phyloP scores from a whole-genome alignment of 768 basidiomycete species.

The Rhizopogon salebrosus region DNA sequence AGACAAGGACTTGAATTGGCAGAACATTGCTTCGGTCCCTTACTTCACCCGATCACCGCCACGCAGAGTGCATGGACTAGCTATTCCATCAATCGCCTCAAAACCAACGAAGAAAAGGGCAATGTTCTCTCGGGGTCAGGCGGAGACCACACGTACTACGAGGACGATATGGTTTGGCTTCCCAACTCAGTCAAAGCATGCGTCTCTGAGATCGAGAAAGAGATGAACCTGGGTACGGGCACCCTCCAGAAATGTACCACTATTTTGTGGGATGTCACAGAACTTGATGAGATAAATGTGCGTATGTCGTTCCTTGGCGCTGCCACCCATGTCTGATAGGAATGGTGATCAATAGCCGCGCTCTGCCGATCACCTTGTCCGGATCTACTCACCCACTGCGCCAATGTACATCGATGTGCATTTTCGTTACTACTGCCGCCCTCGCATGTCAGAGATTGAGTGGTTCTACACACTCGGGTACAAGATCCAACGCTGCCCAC shows the following conservation, averaged over 20 bases:
- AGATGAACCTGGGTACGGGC: background rate
- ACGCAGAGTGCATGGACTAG: background rate
- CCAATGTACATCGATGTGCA: constrained; percentile 14
- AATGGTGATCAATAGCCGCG: constrained; percentile 1
- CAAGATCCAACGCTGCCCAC: constrained; percentile 1
- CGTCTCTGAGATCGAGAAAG: background rate
- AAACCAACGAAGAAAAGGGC: background rate
- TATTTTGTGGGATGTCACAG: background rate
- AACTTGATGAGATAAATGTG: background rate
- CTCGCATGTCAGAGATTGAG: constrained; percentile 1
- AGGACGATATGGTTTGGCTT: background rate
- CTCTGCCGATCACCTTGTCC: background rate
- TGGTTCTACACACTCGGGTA: constrained; percentile 12
- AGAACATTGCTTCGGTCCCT: constrained; percentile 2
- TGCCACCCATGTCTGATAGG: background rate
- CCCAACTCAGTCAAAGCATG: background rate
- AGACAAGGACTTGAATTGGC: constrained; percentile 1
- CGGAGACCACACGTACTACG: background rate
- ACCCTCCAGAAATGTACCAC: background rate
- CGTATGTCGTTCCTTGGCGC: background rate
- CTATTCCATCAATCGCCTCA: constrained; percentile 1
- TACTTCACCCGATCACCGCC: background rate
- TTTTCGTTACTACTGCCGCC: constrained; percentile 7
- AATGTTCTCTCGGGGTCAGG: background rate
- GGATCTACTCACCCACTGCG: constrained; percentile 6